phyloP scores from a whole-genome alignment of 257 asterid species.

The Jacaranda mimosifolia region DNA sequence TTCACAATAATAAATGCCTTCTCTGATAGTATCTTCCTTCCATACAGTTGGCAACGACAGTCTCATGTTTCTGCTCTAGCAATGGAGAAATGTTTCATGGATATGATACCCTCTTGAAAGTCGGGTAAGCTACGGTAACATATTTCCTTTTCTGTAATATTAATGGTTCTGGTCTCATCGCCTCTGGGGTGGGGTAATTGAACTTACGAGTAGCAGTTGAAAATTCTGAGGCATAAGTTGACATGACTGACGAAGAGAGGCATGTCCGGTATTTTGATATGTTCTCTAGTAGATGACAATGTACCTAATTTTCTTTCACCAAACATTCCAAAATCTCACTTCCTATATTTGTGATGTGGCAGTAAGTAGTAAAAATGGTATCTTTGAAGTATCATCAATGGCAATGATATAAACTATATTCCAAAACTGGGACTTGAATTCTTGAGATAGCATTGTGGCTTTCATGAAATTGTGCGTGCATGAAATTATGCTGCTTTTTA shows the following conservation, averaged over 20 bases:
- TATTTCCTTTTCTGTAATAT: background rate
- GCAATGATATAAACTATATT: no score
- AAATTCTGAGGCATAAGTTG: background rate
- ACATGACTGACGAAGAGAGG: background rate
- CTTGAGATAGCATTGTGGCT: conserved; percentile 7
- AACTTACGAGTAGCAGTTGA: background rate
- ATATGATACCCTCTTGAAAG: conserved; percentile 82
- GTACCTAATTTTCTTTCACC: conserved; percentile 12
- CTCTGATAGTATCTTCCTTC: conserved; percentile 35
- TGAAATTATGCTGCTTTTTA: background rate
- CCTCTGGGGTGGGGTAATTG: background rate
- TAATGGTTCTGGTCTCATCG: background rate
- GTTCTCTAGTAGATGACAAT: background rate
- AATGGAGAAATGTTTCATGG: conserved; percentile 86
- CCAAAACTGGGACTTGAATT: background rate
- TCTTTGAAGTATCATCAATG: background rate
- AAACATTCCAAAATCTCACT: conserved; percentile 8
- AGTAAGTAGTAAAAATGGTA: background rate
- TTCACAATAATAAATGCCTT: conserved; percentile 23
- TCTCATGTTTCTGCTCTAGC: conserved; percentile 81
- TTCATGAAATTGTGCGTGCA: background rate
- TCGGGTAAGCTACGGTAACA: conserved; percentile 67
- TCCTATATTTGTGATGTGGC: background rate
- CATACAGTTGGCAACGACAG: conserved; percentile 73
- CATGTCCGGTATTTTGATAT: background rate